Evolutionary conservation across 495 filamentous ascomycete genomes (phyloP), one percentile per base, ranked within the genome.

Genomic region (Lichina pygmaea): DNA sequence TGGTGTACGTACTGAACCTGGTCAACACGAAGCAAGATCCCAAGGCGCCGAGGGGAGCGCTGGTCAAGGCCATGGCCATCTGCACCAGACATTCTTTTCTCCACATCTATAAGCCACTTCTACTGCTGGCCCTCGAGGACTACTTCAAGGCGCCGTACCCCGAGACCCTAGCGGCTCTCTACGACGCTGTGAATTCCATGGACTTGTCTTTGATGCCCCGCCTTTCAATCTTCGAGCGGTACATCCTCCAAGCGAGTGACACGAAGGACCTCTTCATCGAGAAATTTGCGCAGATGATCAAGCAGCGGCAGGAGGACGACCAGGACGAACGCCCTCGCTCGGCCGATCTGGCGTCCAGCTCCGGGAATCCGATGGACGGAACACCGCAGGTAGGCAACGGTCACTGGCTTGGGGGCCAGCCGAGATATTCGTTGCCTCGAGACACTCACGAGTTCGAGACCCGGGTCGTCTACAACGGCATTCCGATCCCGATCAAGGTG

Each of bases 41-140:
- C 53, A 78, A 74, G 11, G 86, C 79, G 10, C 86, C 89, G 59
- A 70, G 77, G 76, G 89, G 89, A 46, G 91, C 89, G 2, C 75
- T 93, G 32, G 86, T 94, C 32, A 97, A 94, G 60, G 85, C 89
- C 2, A 97, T 97, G 89, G 89, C 89, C n/a, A 94, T 97, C 51
- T 97, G 89, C 62, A 97, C 89, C 6, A 66, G 86, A 42, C 89
- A 97, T 63, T 85, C 89, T n/a, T 97, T 97, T 57, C 67, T 97
- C 44, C 86, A 97, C 59, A 95, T 97, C 47, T 97, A 95, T 61
- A 97, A 95, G 81, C 89, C 89, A 48, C 71, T 99, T 15, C 69
- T 99, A 43, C 66, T 99, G 46, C 63, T 99, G n/a, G 89, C 89
- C 2, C 64, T 99, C 38, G 89, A 95, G 56, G 85, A 95, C 52